Percentiles rank a stretch among this genome's conserved stretches.
Conservation (phyloP, 2,329 filamentous ascomycete species). For the Lecanicillium sp. region DNA sequence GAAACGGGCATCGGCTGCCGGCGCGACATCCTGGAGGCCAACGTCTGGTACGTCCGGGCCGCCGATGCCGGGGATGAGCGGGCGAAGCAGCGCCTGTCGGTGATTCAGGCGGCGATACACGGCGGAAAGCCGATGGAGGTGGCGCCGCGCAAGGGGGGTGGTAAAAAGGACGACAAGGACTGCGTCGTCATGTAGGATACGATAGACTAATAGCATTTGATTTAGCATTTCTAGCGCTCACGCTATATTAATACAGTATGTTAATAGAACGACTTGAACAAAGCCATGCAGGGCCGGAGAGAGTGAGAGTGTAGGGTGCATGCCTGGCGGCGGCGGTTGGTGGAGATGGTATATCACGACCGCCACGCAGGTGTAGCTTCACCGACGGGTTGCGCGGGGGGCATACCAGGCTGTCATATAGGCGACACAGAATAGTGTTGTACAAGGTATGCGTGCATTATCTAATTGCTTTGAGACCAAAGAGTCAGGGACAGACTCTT, state of each 20-base stretch:
- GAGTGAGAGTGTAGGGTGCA: neutral
- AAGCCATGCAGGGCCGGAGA: too few relatives aligned
- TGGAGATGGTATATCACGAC: too few relatives aligned
- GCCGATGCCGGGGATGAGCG: slow-evolving; percentile 87
- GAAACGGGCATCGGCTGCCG: slow-evolving; percentile 98
- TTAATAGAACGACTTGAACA: too few relatives aligned
- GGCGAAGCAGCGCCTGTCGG: slow-evolving; percentile 77
- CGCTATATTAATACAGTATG: slow-evolving; percentile 11
- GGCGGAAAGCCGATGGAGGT: slow-evolving; percentile 51
- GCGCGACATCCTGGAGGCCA: slow-evolving; percentile 89
- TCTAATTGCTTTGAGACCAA: too few relatives aligned
- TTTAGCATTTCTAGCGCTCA: slow-evolving; percentile 12
- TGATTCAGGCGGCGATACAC: slow-evolving; percentile 76
- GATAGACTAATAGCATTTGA: slow-evolving; percentile 9
- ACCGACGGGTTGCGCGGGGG: too few relatives aligned
- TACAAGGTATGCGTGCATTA: too few relatives aligned
- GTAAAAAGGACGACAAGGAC: slow-evolving; percentile 46
- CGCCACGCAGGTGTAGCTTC: too few relatives aligned
- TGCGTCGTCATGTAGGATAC: slow-evolving; percentile 48
- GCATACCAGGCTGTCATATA: too few relatives aligned
- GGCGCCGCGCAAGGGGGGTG: slow-evolving; percentile 43
- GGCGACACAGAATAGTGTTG: too few relatives aligned
- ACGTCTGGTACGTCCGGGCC: slow-evolving; percentile 96
- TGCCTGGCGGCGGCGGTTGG: too few relatives aligned
- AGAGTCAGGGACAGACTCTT: too few relatives aligned